Percentiles rank a stretch among this genome's conserved stretches.
phyloP scores from a whole-genome alignment of 768 basidiomycete species.

The Trametes cubensis region DNA sequence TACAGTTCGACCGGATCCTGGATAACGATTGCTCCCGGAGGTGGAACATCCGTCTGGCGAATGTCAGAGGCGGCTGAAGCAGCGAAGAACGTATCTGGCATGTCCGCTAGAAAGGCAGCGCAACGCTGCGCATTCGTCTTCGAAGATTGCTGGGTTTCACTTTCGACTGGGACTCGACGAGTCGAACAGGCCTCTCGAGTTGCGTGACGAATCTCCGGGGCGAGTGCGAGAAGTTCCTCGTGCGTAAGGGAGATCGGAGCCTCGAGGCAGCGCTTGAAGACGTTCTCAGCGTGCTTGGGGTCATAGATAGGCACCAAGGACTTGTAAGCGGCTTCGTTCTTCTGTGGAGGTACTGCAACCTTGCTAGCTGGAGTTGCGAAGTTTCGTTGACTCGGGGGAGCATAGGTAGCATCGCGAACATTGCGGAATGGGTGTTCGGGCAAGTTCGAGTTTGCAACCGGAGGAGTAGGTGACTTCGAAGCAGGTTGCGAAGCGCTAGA shows the following conservation, averaged over 20 bases:
- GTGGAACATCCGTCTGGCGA: not conserved
- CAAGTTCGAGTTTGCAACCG: too few relatives aligned
- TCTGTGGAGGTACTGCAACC: not conserved
- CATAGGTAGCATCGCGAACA: conserved; percentile 11
- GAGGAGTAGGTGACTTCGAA: too few relatives aligned
- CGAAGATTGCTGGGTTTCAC: too few relatives aligned
- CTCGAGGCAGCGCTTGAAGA: conserved; percentile 14
- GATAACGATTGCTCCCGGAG: conserved; percentile 14
- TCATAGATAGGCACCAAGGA: conserved; percentile 5
- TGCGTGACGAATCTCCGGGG: conserved; percentile 12
- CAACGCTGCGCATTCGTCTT: too few relatives aligned
- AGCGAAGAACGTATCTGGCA: not conserved
- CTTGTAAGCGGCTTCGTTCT: conserved; percentile 6
- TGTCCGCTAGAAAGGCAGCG: conserved; percentile 8
- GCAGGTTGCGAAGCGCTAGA: conserved; percentile 11
- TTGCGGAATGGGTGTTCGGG: conserved; percentile 17
- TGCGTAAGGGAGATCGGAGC: not conserved
- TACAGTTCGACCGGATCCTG: conserved; percentile 21
- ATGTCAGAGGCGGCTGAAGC: not conserved
- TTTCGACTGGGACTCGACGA: not conserved
- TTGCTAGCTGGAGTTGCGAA: conserved; percentile 9
- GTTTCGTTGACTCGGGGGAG: conserved; percentile 17
- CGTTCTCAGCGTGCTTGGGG: conserved; percentile 7
- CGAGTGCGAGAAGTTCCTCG: conserved; percentile 5
- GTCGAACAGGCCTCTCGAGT: conserved; percentile 6